Evolutionary conservation across 192 early-diverging fungal genomes (phyloP), one percentile per base, ranked within the genome.

Genomic region (Lunasporangiospora selenospora): DNA sequence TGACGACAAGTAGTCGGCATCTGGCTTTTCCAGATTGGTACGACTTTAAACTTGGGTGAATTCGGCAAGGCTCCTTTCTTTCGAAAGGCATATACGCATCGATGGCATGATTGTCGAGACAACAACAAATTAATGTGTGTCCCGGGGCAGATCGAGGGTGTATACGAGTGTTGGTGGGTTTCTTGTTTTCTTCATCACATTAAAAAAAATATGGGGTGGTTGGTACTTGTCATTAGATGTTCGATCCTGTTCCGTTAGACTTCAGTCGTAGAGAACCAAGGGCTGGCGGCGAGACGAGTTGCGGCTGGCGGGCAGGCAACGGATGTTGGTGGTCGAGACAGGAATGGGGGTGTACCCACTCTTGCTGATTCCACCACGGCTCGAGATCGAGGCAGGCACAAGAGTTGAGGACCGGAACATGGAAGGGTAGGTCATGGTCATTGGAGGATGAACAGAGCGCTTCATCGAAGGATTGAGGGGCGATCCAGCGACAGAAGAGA

Each of bases 41-140:
- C 67, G 67, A 47, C 43, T 53, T n/a, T 51, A 48, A 67, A 50
- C 67, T 71, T 62, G 59, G 42, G 32, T 62, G 59, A 53, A 15
- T 56, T 57, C 67, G 67, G 67, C 67, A 71, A 71, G 67, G 67
- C 67, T 71, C 67, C 65, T 59, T 67, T 67, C 65, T 37, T n/a
- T n/a, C 23, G 46, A 29, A 67, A 59, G 59, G 51, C 33, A 34
- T 41, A 53, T 71, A 71, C 67, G 53, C 19, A 46, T 54, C 67
- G 67, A 71, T 71, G 67, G 67, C 67, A 52, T n/a, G n/a, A n/a
- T 21, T 36, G n/a, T 38, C 30, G 46, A 16, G 31, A 34, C 21
- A 48, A 44, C 21, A 53, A 43, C 19, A 32, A 58, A 19, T 32
- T 23, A 45, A 61, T 8, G 29, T 37, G 36, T n/a, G 41, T 32